Conservation (phyloP, 1,139 yeast species). For the Candida pseudoviswanathii region DNA sequence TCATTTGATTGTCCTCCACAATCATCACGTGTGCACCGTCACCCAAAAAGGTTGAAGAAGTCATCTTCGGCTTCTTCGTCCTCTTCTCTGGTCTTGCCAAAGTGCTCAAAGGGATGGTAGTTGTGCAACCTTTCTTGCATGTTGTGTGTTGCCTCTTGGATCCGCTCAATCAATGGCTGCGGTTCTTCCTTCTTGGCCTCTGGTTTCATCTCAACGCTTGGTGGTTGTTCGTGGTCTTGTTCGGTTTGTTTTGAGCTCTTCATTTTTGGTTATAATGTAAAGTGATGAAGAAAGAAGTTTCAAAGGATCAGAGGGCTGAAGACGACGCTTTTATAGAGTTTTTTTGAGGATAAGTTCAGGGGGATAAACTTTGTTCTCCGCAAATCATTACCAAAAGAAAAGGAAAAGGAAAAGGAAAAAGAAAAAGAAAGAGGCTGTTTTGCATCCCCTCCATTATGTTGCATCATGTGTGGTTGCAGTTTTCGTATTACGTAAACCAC, state of each 20-base stretch:
- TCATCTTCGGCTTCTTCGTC: slow-evolving; percentile 11
- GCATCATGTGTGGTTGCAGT: neutral
- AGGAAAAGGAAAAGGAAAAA: neutral
- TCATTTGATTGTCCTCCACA: slow-evolving; percentile 3
- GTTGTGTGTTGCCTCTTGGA: slow-evolving; percentile 5
- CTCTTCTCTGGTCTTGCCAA: slow-evolving; percentile 8
- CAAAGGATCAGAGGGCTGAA: neutral
- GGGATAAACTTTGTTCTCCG: no score
- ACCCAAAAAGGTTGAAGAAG: slow-evolving; percentile 17
- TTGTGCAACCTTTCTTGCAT: slow-evolving; percentile 10
- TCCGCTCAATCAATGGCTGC: neutral
- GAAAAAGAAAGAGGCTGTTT: neutral
- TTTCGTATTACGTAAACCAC: neutral
- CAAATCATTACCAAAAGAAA: no score
- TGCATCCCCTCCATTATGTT: neutral
- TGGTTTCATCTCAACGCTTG: slow-evolving; percentile 1
- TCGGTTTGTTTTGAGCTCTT: slow-evolving; percentile 1
- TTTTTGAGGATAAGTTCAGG: no score
- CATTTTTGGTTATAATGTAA: no score
- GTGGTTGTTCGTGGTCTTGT: neutral
- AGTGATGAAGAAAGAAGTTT: neutral
- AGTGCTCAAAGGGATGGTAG: slow-evolving; percentile 13
- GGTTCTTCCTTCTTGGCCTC: neutral
- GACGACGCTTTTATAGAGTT: no score
- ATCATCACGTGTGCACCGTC: slow-evolving; percentile 5